These are phyloP conservation scores for Furcasterigmium furcatum DNA, from an alignment of 2,329 filamentous ascomycete species.

Conservation along the genomic window DNA sequence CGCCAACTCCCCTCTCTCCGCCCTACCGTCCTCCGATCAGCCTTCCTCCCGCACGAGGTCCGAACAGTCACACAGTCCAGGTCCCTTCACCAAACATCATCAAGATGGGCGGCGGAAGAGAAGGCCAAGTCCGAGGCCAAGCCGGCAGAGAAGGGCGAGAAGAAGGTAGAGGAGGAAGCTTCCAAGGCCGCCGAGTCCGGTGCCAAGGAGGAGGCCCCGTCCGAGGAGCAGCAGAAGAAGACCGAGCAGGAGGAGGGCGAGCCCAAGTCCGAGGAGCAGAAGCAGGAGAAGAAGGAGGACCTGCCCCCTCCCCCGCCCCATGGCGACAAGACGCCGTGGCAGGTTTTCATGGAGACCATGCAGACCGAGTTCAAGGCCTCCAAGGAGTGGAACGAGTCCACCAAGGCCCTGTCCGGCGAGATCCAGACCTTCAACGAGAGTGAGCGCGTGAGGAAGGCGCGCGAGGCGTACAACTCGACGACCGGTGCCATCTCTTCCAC, in stretches of 20 bases:
- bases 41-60: constrained; percentile 38
- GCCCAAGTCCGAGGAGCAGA: constrained; percentile 46
- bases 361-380: constrained; percentile 91
- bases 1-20: constrained; percentile 22
- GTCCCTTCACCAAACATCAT: constrained; percentile 33
- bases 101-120: constrained; percentile 23
- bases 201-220: constrained; percentile 19
- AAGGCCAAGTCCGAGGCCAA: constrained; percentile 24
- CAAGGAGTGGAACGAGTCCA: constrained; percentile 99
- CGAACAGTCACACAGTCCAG: constrained; percentile 30
- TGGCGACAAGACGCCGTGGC: constrained; percentile 97
- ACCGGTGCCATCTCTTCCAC: constrained; percentile 78
- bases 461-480: constrained; percentile 82
- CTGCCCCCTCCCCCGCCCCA: constrained; percentile 88
- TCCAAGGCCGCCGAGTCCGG: constrained; percentile 26
- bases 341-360: constrained; percentile 98
- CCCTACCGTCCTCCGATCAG: constrained; percentile 39
- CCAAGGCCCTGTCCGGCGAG: constrained; percentile 85
- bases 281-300: constrained; percentile 63
- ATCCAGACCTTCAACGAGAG: constrained; percentile 92
- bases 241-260: constrained; percentile 37
- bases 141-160: constrained; percentile 19
- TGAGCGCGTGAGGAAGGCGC: constrained; percentile 81
- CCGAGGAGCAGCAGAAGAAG: constrained; percentile 21
- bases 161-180: constrained; percentile 36